Evolutionary conservation across 257 asterid species (phyloP), one percentile per base, ranked within the genome.

Genomic region (Cruciata laevipes): DNA sequence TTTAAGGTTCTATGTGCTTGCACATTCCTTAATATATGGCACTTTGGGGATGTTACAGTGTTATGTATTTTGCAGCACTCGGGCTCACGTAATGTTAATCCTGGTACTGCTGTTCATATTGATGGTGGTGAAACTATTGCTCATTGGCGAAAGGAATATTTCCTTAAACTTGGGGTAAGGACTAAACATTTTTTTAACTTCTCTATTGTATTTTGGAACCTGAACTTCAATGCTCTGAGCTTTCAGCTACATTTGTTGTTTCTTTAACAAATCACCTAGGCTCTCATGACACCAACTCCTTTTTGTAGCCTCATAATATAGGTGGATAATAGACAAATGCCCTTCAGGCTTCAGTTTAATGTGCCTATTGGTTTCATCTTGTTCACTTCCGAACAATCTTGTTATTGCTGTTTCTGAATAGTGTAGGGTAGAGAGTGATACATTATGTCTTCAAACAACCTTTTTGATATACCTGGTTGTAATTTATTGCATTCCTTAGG

Each of bases 121-220:
- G 84, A 78, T 38, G 82, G 63, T 76, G 92, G 92, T 61, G 86
- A 82, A 38, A 78, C 82, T 51, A 62, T 86, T 76, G 84, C 82
- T 64, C 82, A 83, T 62, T 86, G 93, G 89, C 79, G 85, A 78
- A 77, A 77, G 73, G 55, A 53, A 74, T 82, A 61, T 69, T 80
- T 71, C 71, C 74, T 69, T 63, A 80, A 71, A 71, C 66, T 70
- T 57, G 80, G 86, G 84, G 93, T 83, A 86, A 66, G 84, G 60
- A 42, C 27, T 67, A 38, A 16, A 60, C 51, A 70, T 69, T 42
- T 77, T 61, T 66, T 27, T 57, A 52, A 21, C 61, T 65, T 70
- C 47, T 21, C 20, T 42, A 23, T 66, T 1, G 35, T 64, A 12
- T 17, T 20, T 0, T 25, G 10, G 58, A 24, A 44, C 33, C 21